Percentiles rank a stretch among this genome's conserved stretches.
Conservation (phyloP, 2,329 filamentous ascomycete genomes). For the Penicillium brasilianum region DNA sequence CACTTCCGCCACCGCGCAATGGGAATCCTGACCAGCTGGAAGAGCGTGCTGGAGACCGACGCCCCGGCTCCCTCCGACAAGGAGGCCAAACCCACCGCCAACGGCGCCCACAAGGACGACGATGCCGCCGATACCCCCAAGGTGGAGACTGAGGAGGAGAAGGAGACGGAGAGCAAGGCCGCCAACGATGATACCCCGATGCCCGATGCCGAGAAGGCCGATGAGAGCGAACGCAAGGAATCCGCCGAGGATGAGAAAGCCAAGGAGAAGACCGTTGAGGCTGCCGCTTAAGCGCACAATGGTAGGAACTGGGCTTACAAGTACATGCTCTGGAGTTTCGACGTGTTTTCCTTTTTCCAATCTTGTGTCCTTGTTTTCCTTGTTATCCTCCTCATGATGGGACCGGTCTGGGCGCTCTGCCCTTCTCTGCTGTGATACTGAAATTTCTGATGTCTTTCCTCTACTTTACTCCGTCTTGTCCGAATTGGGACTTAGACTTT, state of each 20-base stretch:
- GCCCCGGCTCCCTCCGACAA: conserved; percentile 49
- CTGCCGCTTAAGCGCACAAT: conserved; percentile 28
- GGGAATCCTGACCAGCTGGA: conserved; percentile 85
- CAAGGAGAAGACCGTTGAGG: conserved; percentile 36
- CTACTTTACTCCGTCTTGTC: conserved; percentile 11
- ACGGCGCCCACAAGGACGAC: conserved; percentile 48
- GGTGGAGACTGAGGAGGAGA: conserved; percentile 40
- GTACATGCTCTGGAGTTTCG: conserved; percentile 3
- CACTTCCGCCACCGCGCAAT: conserved; percentile 85
- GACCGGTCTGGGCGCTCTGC: conserved; percentile 14
- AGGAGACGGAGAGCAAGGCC: conserved; percentile 40
- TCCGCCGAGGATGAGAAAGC: conserved; percentile 35
- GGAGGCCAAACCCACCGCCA: conserved; percentile 53
- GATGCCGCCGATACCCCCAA: conserved; percentile 39
- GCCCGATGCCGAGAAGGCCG: conserved; percentile 42
- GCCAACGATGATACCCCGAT: conserved; percentile 46
- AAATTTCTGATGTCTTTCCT: conserved; percentile 11
- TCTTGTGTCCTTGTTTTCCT: neutral
- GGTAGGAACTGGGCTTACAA: neutral
- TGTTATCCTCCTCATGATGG: conserved; percentile 13
- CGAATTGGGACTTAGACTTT: neutral
- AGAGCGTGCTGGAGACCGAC: conserved; percentile 73
- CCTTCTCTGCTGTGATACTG: conserved; percentile 11
- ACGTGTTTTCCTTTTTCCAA: conserved; percentile 3
- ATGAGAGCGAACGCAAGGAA: conserved; percentile 38